These are phyloP conservation scores for Beverwykella pulmonaria DNA, from an alignment of 495 filamentous ascomycete genomes.

Conservation along the genomic window DNA sequence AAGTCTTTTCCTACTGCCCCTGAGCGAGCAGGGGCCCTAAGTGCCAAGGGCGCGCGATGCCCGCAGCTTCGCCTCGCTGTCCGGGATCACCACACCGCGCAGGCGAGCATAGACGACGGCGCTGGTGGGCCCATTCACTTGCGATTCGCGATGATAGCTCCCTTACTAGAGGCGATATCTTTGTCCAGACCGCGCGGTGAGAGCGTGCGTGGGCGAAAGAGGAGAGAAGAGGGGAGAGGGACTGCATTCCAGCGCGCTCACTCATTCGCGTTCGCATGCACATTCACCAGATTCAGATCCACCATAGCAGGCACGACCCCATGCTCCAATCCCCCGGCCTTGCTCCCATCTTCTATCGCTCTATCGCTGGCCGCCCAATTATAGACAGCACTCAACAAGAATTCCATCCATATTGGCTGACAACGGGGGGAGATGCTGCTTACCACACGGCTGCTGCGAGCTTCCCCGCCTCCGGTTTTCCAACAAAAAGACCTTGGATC, in stretches of 20 bases:
- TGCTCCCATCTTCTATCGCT: not conserved
- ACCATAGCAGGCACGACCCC: not conserved
- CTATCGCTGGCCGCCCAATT: not conserved
- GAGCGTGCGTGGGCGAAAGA: not conserved
- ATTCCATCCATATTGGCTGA: conserved; percentile 3
- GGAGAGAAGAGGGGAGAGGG: too few relatives aligned
- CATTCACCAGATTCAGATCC: not conserved
- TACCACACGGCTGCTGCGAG: not conserved
- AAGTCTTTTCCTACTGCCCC: conserved; percentile 3
- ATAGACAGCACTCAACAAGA: not conserved
- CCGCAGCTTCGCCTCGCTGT: not conserved
- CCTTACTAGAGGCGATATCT: not conserved
- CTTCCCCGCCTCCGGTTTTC: not conserved
- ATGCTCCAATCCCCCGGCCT: not conserved
- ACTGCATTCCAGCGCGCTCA: not conserved
- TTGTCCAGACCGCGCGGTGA: not conserved
- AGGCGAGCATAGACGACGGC: not conserved
- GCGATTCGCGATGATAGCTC: too few relatives aligned
- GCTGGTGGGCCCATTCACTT: not conserved
- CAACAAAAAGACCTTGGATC: not conserved
- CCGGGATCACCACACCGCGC: not conserved
- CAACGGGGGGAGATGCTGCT: not conserved
- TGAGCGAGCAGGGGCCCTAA: conserved; percentile 1
- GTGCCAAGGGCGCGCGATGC: not conserved
- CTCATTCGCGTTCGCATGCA: not conserved